Evolutionary conservation across 2,329 filamentous ascomycete genomes (phyloP), one percentile per base, ranked within the genome.

Genomic region (Trichoderma atroviride): DNA sequence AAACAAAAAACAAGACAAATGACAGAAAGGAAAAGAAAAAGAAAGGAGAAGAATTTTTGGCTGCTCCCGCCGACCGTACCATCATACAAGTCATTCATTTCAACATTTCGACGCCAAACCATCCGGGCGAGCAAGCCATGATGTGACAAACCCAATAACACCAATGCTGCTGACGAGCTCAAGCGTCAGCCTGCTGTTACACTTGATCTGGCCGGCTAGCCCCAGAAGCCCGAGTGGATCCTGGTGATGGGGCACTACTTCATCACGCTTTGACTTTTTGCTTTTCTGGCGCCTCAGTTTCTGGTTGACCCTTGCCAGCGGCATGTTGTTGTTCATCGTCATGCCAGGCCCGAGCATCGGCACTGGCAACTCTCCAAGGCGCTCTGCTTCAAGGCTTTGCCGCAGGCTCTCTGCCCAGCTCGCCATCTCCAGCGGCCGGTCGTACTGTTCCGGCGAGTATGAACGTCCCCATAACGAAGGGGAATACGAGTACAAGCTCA

Each of bases 181-280:
- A 47, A 96, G 81, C 0, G 91, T 86, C 58, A 91, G 79, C 82
- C 89, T 89, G 0, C 92, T 87, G 57, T 85, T 86, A 56, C 85
- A 84, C 73, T 86, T 89, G 50, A 96, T 75, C 43, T 88, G 86
- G 24, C 91, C 88, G 3, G 88, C 87, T 72, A 94, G 86, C 71
- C 89, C 85, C 63, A 96, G 84, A 43, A 97, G 78, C 0, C 94
- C 94, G 0, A 97, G 83, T 0, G 94, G 94, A 78, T 97, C 94
- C 70, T 92, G 86, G 40, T 88, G 85, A 73, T 65, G 58, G 19
- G 66, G 29, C 16, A 69, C 62, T 19, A 37, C 22, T 22, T 59
- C 60, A 9, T 64, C 53, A 16, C 66, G 65, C 33, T 35, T 69
- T 11, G 65, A 40, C 58, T 65, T 69, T n/a, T 66, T 64, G 58